These are phyloP conservation scores for Penicillium parvum DNA, from an alignment of 495 filamentous ascomycete species.

Conservation along the genomic window DNA sequence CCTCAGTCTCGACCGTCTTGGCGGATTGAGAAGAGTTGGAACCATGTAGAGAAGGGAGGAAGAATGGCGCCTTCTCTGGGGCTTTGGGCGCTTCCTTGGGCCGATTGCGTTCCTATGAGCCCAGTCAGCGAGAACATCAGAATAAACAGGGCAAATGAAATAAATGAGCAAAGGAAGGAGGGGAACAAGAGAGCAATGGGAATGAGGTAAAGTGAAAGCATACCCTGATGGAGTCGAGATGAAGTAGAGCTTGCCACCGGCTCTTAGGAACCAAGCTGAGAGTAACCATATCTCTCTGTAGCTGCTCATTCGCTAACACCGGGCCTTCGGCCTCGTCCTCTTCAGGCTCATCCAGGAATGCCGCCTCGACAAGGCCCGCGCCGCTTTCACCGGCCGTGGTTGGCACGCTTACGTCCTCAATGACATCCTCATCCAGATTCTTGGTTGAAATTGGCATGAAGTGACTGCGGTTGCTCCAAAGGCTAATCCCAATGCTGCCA, in stretches of 20 bases:
- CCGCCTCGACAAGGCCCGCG: constrained; percentile 62
- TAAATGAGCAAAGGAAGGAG: too few relatives aligned
- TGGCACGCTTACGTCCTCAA: constrained; percentile 58
- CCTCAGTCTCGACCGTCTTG: constrained; percentile 15
- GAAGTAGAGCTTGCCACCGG: constrained; percentile 87
- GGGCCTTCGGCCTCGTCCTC: constrained; percentile 45
- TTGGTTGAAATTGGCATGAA: constrained; percentile 84
- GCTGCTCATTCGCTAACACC: constrained; percentile 60
- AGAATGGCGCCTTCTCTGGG: constrained; percentile 94
- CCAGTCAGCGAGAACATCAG: constrained; percentile 9
- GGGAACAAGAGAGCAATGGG: too few relatives aligned
- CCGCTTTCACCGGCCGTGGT: constrained; percentile 83
- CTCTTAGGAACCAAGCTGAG: constrained; percentile 83
- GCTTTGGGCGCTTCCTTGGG: constrained; percentile 86
- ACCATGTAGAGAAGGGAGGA: constrained; percentile 67
- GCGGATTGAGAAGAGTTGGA: constrained; percentile 24
- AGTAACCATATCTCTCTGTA: constrained; percentile 75
- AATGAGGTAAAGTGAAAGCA: background rate
- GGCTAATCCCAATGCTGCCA: constrained; percentile 77
- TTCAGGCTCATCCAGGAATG: constrained; percentile 55
- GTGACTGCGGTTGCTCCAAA: constrained; percentile 90
- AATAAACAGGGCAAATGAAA: background rate
- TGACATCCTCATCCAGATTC: constrained; percentile 70
- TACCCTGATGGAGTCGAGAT: constrained; percentile 82
- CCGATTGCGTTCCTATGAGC: constrained; percentile 71